Conservation (phyloP, 1,284 basidiomycete genomes). For the Melampsora abietis-canadensis region DNA sequence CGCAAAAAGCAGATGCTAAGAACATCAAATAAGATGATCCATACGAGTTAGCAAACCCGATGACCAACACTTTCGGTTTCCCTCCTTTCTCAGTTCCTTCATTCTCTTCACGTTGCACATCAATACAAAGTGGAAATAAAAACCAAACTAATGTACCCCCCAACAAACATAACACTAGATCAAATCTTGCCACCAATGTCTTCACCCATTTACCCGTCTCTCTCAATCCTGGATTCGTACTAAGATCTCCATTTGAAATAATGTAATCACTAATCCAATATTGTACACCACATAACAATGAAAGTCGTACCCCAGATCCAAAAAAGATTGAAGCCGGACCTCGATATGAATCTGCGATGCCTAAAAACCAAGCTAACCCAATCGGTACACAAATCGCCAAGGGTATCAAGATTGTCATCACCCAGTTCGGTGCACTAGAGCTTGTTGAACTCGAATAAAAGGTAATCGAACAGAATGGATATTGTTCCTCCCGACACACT, state of each 20-base stretch:
- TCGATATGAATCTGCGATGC: slow-evolving; percentile 68
- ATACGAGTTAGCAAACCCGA: slow-evolving; percentile 85
- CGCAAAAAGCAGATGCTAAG: slow-evolving; percentile 64
- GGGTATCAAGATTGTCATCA: slow-evolving; percentile 62
- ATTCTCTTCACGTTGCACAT: slow-evolving; percentile 57
- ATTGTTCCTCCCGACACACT: slow-evolving; percentile 91
- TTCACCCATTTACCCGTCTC: slow-evolving; percentile 55
- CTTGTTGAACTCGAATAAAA: slow-evolving; percentile 73
- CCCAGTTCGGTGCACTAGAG: slow-evolving; percentile 62
- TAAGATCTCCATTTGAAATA: slow-evolving; percentile 25
- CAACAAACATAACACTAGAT: slow-evolving; percentile 60
- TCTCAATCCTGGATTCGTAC: slow-evolving; percentile 46
- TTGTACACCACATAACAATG: slow-evolving; percentile 61
- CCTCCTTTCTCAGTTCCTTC: slow-evolving; percentile 46
- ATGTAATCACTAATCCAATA: slow-evolving; percentile 78
- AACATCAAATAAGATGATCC: slow-evolving; percentile 83
- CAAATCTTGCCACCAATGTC: slow-evolving; percentile 64
- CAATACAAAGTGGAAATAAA: slow-evolving; percentile 67
- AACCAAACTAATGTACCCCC: slow-evolving; percentile 67
- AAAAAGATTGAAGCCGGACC: slow-evolving; percentile 69
- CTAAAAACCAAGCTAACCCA: slow-evolving; percentile 62
- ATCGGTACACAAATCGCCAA: slow-evolving; percentile 63
- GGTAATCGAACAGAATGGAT: slow-evolving; percentile 75
- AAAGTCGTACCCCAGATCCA: slow-evolving; percentile 61
- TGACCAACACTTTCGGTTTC: slow-evolving; percentile 63